Evolutionary conservation across 306 rosid species (phyloP).

Genomic region (Medicago arabica): DNA sequence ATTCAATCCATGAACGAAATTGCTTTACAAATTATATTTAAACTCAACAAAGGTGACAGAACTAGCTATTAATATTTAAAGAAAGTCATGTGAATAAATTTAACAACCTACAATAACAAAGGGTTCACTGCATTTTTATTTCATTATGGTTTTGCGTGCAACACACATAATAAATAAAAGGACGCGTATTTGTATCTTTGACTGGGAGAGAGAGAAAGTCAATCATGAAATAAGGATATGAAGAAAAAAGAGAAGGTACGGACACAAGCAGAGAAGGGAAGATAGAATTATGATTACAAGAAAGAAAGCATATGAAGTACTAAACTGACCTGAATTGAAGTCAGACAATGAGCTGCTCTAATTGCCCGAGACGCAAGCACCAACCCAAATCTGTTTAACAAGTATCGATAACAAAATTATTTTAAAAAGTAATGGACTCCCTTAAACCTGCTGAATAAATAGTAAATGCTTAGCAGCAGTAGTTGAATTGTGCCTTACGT

Average conservation of each 20-base stretch:
- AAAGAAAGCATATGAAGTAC: constrained; percentile 34
- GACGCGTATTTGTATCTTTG: not conserved
- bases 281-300: constrained; percentile 16
- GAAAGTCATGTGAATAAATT: constrained; percentile 14
- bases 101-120: not conserved
- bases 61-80: constrained; percentile 23
- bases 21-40: constrained; percentile 19
- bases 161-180: constrained; percentile 13
- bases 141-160: not conserved
- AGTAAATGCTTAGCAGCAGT: constrained; percentile 34
- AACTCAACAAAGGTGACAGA: constrained; percentile 4
- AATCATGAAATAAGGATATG: constrained; percentile 19
- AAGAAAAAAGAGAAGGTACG: not conserved
- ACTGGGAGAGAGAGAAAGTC: not conserved
- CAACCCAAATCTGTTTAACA: constrained; percentile 70
- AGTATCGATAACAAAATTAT: constrained; percentile 22
- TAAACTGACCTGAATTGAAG: constrained; percentile 88
- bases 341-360: constrained; percentile 96
- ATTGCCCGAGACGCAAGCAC: constrained; percentile 93
- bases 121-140: constrained; percentile 8
- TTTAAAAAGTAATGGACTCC: constrained; percentile 11
- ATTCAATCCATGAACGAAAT: constrained; percentile 26
- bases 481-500: constrained; percentile 56
- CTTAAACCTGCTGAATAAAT: constrained; percentile 24
- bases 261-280: constrained; percentile 10